Evolutionary conservation across 306 rosid genomes (phyloP), one percentile per base, ranked within the genome.

Genomic region (Corylus heterophylla): DNA sequence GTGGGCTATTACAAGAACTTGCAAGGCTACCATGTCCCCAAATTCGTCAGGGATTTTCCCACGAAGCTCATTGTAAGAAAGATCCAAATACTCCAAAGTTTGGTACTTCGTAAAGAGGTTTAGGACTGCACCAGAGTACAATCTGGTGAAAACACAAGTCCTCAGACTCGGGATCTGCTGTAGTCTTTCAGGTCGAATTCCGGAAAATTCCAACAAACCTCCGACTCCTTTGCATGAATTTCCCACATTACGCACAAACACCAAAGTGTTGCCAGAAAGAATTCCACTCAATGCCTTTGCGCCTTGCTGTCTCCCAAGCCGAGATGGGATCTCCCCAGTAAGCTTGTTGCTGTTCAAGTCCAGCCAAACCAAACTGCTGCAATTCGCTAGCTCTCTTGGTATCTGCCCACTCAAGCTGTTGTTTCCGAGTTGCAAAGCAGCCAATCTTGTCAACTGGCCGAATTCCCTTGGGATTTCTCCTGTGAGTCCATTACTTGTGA

Each of bases 291-390:
- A 86, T 10, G 99, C 86, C 74, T 89, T 87, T 13, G 97, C 92
- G 61, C 99, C 98, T 54, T 11, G 87, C 90, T 95, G 98, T 77
- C 98, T 89, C 5, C 99, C 99, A 47, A 95, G 96, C 69, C 92
- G 85, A 13, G 98, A 88, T 18, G 99, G 99, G 83, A 95, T 95
- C 82, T 91, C 97, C 12, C 99, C 99, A 2, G 93, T 93, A 68
- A 95, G 98, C 84, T 86, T 91, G 88, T 95, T 95, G 83, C 98
- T 92, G 88, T 92, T 95, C 89, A 95, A 92, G 68, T 95, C 98
- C 95, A 95, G 79, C 98, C 98, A 95, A 82, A 95, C 98, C 90
- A 95, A 86, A 81, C 91, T 92, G 84, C 84, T 92, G 84, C 98
- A 95, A 27, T 95, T 91, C 55, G 87, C 89, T 14, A 95, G 71